A percentile compares a stretch with the other conserved stretches of the same genome.
Evolutionary conservation across 1,284 basidiomycete species (phyloP).

Genomic region (Apiotrichum mycotoxinovorans): DNA sequence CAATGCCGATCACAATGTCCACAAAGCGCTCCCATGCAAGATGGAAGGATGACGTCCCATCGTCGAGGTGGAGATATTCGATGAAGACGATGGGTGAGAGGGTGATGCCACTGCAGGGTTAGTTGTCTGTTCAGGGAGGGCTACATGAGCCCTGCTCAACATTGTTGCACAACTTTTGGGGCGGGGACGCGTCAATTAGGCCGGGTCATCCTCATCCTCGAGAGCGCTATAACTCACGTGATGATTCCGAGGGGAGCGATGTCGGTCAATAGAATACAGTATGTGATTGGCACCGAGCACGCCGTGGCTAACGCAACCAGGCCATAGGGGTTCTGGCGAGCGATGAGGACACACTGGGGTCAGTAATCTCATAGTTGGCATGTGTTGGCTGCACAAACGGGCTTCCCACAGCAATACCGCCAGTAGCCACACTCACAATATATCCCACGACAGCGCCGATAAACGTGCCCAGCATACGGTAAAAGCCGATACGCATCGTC

Average conservation of each 20-base stretch:
- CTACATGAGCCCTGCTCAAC: too few relatives aligned
- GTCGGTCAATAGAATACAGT: constrained; percentile 44
- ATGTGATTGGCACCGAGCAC: constrained; percentile 46
- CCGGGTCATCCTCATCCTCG: too few relatives aligned
- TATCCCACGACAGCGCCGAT: constrained; percentile 49
- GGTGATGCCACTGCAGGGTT: constrained; percentile 42
- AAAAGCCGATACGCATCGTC: constrained; percentile 50
- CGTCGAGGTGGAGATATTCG: constrained; percentile 36
- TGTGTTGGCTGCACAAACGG: too few relatives aligned
- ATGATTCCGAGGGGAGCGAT: constrained; percentile 48
- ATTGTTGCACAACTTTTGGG: too few relatives aligned
- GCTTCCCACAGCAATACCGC: too few relatives aligned
- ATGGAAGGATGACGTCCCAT: constrained; percentile 28
- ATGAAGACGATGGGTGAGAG: constrained; percentile 51
- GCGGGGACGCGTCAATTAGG: too few relatives aligned
- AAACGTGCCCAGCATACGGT: constrained; percentile 51
- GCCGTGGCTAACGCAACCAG: constrained; percentile 48
- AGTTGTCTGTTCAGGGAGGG: neutral
- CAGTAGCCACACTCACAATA: constrained; percentile 35
- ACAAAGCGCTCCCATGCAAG: constrained; percentile 45
- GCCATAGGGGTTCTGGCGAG: constrained; percentile 48
- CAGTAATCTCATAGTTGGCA: too few relatives aligned
- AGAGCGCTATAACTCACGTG: constrained; percentile 31
- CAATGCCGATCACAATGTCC: constrained; percentile 46
- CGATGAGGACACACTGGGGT: constrained; percentile 45